A percentile compares a stretch with the other conserved stretches of the same genome.
Evolutionary conservation across 73 alveolate genomes (phyloP).

Genomic region (Urostyla sp.): DNA sequence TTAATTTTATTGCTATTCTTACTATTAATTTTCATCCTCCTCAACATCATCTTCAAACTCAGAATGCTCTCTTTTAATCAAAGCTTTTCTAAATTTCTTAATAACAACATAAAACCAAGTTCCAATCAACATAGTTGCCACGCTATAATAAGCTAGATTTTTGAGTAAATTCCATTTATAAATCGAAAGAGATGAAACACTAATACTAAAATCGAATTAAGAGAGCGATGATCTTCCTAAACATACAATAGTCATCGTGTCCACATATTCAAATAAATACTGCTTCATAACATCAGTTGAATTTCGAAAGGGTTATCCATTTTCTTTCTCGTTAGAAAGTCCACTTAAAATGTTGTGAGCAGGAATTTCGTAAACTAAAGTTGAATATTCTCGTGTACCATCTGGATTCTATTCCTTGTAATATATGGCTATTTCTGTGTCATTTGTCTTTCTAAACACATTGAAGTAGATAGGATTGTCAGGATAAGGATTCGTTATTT

Average conservation of each 20-base stretch:
- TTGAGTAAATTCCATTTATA: conserved; percentile 11
- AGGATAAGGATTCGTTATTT: conserved; percentile 31
- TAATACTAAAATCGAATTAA: conserved; percentile 40
- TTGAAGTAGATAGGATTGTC: conserved; percentile 47
- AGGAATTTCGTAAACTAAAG: conserved; percentile 49
- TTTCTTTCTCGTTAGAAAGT: not conserved
- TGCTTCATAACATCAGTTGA: conserved; percentile 38
- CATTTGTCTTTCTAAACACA: conserved; percentile 29
- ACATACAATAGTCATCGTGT: conserved; percentile 9
- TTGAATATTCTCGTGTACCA: conserved; percentile 41
- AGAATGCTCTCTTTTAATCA: conserved; percentile 33
- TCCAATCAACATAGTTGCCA: conserved; percentile 8
- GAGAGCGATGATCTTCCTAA: conserved; percentile 34
- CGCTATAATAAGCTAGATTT: not conserved
- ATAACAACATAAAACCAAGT: conserved; percentile 18
- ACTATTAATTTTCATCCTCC: not conserved
- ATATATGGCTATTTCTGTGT: conserved; percentile 32
- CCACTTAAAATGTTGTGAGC: conserved; percentile 16
- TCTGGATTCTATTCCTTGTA: conserved; percentile 43
- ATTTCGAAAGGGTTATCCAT: conserved; percentile 33
- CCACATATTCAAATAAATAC: conserved; percentile 4
- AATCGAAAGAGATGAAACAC: conserved; percentile 2
- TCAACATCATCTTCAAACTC: conserved; percentile 40
- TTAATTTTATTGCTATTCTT: not conserved
- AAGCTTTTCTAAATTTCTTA: not conserved